Conservation (phyloP, 2,329 filamentous ascomycete genomes). For the Tympanopsis confertula region DNA sequence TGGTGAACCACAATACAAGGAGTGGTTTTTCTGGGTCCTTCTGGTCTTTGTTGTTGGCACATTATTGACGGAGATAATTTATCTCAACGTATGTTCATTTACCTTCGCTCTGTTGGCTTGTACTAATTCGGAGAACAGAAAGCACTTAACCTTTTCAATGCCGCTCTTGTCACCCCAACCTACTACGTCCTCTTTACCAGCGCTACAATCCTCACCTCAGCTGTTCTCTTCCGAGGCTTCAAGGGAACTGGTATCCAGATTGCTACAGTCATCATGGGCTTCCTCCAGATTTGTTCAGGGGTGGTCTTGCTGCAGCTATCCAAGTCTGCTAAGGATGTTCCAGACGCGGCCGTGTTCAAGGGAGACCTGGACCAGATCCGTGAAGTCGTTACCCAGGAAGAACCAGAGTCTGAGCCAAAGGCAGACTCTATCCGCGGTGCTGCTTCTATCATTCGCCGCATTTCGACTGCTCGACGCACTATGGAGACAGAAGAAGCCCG, state of each 20-base stretch:
- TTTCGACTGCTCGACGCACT: conserved; percentile 65
- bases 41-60: conserved; percentile 85
- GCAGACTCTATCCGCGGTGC: conserved; percentile 90
- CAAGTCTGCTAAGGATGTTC: conserved; percentile 94
- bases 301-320: conserved; percentile 91
- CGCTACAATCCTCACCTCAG: conserved; percentile 86
- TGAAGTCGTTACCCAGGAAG: conserved; percentile 86
- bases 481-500: conserved; percentile 72
- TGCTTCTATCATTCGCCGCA: conserved; percentile 72
- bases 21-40: conserved; percentile 92
- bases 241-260: conserved; percentile 75
- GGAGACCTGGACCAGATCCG: conserved; percentile 91
- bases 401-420: conserved; percentile 91
- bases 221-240: conserved; percentile 86
- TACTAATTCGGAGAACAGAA: conserved; percentile 53
- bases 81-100: conserved; percentile 66
- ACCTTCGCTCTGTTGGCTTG: conserved; percentile 2
- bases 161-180: conserved; percentile 89
- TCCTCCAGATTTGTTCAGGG: conserved; percentile 84
- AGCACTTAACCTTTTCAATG: conserved; percentile 95
- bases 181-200: conserved; percentile 99
- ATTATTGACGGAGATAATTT: conserved; percentile 85
- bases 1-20: conserved; percentile 80
- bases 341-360: conserved; percentile 80
- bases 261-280: conserved; percentile 81